phyloP scores from a whole-genome alignment of 2,329 filamentous ascomycete species.

The Aureobasidium mangrovei region DNA sequence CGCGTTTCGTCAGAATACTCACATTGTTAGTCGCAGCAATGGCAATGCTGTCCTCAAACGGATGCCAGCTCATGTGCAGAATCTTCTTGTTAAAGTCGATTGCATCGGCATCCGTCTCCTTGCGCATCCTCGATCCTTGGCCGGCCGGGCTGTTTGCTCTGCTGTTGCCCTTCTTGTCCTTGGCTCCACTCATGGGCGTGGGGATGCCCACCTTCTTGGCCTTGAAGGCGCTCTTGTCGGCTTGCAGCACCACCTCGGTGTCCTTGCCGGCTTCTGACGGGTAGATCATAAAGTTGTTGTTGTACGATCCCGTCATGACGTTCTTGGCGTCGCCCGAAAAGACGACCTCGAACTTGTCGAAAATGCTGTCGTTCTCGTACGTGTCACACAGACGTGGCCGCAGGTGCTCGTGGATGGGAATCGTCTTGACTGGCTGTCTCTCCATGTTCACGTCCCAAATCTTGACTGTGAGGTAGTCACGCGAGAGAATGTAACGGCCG shows the following conservation, averaged over 20 bases:
- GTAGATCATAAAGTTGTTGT: slow-evolving; percentile 99
- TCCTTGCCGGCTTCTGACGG: slow-evolving; percentile 93
- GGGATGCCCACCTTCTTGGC: slow-evolving; percentile 98
- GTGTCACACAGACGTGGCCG: slow-evolving; percentile 92
- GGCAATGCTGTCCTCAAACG: slow-evolving; percentile 97
- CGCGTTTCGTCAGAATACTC: slow-evolving; percentile 35
- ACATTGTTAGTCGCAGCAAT: slow-evolving; percentile 99
- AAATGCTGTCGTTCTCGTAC: slow-evolving; percentile 98
- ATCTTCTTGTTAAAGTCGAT: slow-evolving; percentile 99
- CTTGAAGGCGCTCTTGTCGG: slow-evolving; percentile 98
- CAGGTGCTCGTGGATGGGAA: slow-evolving; percentile 95
- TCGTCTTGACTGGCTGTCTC: slow-evolving; percentile 92
- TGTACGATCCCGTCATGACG: slow-evolving; percentile 99
- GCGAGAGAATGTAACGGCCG: slow-evolving; percentile 91
- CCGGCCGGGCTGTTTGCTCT: slow-evolving; percentile 81
- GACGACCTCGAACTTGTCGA: slow-evolving; percentile 99
- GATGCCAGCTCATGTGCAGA: slow-evolving; percentile 99
- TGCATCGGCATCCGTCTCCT: slow-evolving; percentile 97
- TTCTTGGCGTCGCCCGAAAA: slow-evolving; percentile 98
- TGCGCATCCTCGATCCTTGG: slow-evolving; percentile 89
- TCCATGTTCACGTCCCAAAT: slow-evolving; percentile 99
- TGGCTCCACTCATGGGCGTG: slow-evolving; percentile 82
- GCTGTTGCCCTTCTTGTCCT: slow-evolving; percentile 62
- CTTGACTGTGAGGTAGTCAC: slow-evolving; percentile 97
- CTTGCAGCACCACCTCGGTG: slow-evolving; percentile 92